Percentiles rank a stretch among this genome's conserved stretches.
Conservation (phyloP, 208 protist genomes). For the Leishmania aethiopica region DNA sequence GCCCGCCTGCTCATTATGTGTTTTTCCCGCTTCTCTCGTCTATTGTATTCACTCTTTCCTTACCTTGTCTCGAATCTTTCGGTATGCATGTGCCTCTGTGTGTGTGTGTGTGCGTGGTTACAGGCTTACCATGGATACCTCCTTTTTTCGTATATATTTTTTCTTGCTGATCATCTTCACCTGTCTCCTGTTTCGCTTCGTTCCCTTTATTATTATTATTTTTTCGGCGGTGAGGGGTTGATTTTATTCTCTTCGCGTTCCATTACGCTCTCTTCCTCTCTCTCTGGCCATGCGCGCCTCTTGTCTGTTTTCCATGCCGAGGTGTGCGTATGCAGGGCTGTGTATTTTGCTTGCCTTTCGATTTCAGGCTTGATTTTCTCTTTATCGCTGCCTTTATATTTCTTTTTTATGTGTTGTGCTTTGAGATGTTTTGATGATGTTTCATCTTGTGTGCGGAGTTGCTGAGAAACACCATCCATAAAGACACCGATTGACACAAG, state of each 20-base stretch:
- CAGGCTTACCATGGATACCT: neutral
- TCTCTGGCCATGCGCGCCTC: too few species aligned
- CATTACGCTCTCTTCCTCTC: neutral
- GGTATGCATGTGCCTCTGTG: neutral
- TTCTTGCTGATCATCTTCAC: neutral
- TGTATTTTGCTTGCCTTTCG: neutral
- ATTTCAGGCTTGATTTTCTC: neutral
- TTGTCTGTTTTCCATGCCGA: neutral
- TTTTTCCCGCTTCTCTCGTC: neutral
- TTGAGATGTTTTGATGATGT: neutral
- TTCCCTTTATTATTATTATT: neutral
- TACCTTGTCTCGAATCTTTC: neutral
- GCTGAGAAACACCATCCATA: neutral
- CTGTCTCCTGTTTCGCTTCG: slow-evolving; percentile 4
- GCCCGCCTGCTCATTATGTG: neutral
- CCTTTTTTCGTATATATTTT: neutral
- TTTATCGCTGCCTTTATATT: slow-evolving; percentile 3
- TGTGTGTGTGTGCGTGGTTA: neutral
- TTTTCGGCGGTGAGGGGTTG: neutral
- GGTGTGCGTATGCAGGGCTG: neutral
- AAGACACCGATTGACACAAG: too few species aligned
- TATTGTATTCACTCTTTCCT: neutral
- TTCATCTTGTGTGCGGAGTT: neutral
- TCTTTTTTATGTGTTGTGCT: neutral
- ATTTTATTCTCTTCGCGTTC: neutral